Base-by-base conservation (phyloP, 2,329 filamentous ascomycete species). In the Pleomassaria siparia region DNA sequence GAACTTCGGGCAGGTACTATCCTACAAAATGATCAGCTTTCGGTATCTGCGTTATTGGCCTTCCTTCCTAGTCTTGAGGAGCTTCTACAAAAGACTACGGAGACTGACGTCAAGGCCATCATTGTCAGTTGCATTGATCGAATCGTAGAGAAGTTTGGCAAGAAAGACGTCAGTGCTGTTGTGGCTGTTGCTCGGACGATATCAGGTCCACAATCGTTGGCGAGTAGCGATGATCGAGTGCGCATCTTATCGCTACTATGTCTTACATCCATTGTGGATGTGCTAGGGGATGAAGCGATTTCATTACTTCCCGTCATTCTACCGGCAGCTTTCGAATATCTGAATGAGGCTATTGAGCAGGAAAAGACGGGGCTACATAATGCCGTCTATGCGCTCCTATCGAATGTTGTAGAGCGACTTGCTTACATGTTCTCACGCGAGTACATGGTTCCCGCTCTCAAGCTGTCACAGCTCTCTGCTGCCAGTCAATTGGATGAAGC, bases 101-200 rank as follows among this genome's bases (percentile, higher is more conserved):
- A 94, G 56, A 81, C 87, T 44, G 79, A 84, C 22, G 86, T 94
- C 68, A 91, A 92, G 72, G 86, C 91, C 60, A 90, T 89, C 10
- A 89, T 91, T 1, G 85, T 99, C 52, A 85, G 85, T 28, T 97
- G 92, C 60, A 86, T 97, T 36, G 91, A 96, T 72, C 89, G 89
- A 70, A 95, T 99, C 53, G 83, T 89, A 2, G 91, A 96, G 72
- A 92, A 92, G 69, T 97, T 96, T 67, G 95, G 94, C 57, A 95
- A 94, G 76, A 95, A 91, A 69, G 89, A 96, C 62, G 79, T 87
- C 1, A 83, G 87, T 56, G 85, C 84, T 36, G 87, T 96, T 36
- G 79, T 87, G 21, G 81, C 82, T 4, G 87, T 91, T 4, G 89
- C 91, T 4, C 78, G 84, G 49, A 87, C 86, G 1, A 87, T 99